These are phyloP conservation scores for Candida gorgasii DNA, from an alignment of 805 yeast genomes.

Conservation along the genomic window DNA sequence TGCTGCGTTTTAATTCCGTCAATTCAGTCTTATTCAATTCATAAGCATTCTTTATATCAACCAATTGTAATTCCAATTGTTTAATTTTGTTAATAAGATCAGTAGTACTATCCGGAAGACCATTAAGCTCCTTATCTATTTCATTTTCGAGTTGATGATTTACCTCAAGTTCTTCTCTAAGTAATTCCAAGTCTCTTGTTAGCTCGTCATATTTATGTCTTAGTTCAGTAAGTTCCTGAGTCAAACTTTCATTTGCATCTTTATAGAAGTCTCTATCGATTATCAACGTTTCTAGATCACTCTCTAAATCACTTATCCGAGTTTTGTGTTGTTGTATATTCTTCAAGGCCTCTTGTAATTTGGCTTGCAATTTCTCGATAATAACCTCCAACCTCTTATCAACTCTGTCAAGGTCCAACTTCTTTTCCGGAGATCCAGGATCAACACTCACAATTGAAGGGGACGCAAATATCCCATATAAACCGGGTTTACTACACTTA, in stretches of 20 bases:
- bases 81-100: constrained; percentile 32
- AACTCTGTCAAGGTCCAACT: neutral
- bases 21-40: constrained; percentile 9
- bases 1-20: constrained; percentile 6
- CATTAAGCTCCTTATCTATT: constrained; percentile 14
- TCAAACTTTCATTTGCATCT: constrained; percentile 32
- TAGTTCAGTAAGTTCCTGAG: constrained; percentile 23
- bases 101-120: neutral
- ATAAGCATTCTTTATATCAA: constrained; percentile 12
- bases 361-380: constrained; percentile 46
- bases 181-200: constrained; percentile 27
- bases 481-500: constrained; percentile 28
- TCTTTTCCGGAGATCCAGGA: neutral
- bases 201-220: constrained; percentile 30
- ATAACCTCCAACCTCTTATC: constrained; percentile 8
- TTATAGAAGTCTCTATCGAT: constrained; percentile 49
- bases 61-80: constrained; percentile 43
- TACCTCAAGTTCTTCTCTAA: constrained; percentile 38
- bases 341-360: constrained; percentile 36
- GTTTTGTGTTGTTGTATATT: constrained; percentile 24
- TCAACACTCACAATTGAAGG: constrained; percentile 11
- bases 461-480: constrained; percentile 50
- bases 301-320: constrained; percentile 14
- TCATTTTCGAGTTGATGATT: constrained; percentile 39
- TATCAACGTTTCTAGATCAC: constrained; percentile 25